These are phyloP conservation scores for Stachybotrys chartarum DNA, from an alignment of 2,329 filamentous ascomycete genomes.

Conservation along the genomic window DNA sequence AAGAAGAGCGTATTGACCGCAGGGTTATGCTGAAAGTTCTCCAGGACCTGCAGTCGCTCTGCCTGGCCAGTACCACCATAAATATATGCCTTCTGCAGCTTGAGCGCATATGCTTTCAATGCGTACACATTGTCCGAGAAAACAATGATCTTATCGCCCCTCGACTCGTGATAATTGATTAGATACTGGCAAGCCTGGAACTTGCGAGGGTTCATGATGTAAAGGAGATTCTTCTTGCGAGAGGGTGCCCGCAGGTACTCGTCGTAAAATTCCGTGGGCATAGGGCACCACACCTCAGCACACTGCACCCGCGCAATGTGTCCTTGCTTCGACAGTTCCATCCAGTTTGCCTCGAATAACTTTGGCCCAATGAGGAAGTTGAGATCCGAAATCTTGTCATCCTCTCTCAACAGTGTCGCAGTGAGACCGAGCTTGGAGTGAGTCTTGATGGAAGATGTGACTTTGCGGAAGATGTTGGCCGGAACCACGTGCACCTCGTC, in stretches of 20 bases:
- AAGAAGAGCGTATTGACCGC: constrained; percentile 88
- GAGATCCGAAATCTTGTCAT: constrained; percentile 95
- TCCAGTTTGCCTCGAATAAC: constrained; percentile 98
- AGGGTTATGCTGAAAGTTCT: constrained; percentile 93
- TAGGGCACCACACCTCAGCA: constrained; percentile 97
- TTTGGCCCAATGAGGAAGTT: constrained; percentile 98
- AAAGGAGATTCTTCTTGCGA: constrained; percentile 50
- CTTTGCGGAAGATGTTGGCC: constrained; percentile 90
- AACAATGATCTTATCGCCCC: constrained; percentile 96
- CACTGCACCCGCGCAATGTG: constrained; percentile 97
- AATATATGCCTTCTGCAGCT: constrained; percentile 81
- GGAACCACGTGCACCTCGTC: constrained; percentile 98
- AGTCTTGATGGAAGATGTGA: constrained; percentile 86
- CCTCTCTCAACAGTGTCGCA: constrained; percentile 87
- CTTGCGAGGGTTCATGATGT: constrained; percentile 96
- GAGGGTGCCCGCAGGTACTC: constrained; percentile 73
- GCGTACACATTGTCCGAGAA: constrained; percentile 98
- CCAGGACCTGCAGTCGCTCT: constrained; percentile 79
- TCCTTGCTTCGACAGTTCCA: constrained; percentile 93
- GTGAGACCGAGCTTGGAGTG: constrained; percentile 94
- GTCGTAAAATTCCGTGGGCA: constrained; percentile 97
- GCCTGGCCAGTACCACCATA: constrained; percentile 81
- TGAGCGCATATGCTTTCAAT: constrained; percentile 74
- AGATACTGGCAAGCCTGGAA: constrained; percentile 96
- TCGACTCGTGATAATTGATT: constrained; percentile 94